These are phyloP conservation scores for Colletotrichum graminicola DNA, from an alignment of 2,329 filamentous ascomycete species.

Conservation along the genomic window DNA sequence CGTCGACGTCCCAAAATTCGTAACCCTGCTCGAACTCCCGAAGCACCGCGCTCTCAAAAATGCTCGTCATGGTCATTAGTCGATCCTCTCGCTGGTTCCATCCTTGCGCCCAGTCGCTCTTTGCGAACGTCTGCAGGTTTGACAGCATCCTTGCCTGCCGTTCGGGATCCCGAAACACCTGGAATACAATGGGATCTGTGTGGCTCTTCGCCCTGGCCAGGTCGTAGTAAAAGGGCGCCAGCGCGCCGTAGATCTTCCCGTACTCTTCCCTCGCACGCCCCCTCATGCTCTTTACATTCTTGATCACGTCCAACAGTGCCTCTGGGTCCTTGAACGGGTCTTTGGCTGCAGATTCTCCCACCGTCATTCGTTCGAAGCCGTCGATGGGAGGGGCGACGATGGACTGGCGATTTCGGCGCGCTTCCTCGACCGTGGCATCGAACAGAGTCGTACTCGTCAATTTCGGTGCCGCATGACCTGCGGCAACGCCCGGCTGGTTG, in stretches of 20 bases:
- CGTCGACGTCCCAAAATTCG: conserved; percentile 88
- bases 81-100: conserved; percentile 79
- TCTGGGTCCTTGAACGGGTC: conserved; percentile 69
- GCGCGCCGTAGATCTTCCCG: conserved; percentile 87
- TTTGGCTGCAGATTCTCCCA: conserved; percentile 59
- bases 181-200: conserved; percentile 86
- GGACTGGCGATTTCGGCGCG: conserved; percentile 60
- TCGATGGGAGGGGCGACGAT: conserved; percentile 58
- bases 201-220: conserved; percentile 78
- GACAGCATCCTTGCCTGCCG: conserved; percentile 90
- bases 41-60: conserved; percentile 92
- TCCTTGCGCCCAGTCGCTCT: conserved; percentile 83
- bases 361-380: conserved; percentile 83
- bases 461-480: conserved; percentile 44
- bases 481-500: conserved; percentile 41
- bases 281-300: conserved; percentile 80
- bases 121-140: conserved; percentile 82
- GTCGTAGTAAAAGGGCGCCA: conserved; percentile 91
- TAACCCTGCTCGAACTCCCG: conserved; percentile 95
- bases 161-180: conserved; percentile 87
- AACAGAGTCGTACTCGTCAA: conserved; percentile 73
- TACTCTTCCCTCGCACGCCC: conserved; percentile 91
- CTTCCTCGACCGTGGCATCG: conserved; percentile 77
- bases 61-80: conserved; percentile 78
- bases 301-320: conserved; percentile 76